A percentile compares a stretch with the other conserved stretches of the same genome.
These are phyloP conservation scores for Teratosphaeria epicoccoides DNA, from an alignment of 2,329 filamentous ascomycete species.

Conservation along the genomic window DNA sequence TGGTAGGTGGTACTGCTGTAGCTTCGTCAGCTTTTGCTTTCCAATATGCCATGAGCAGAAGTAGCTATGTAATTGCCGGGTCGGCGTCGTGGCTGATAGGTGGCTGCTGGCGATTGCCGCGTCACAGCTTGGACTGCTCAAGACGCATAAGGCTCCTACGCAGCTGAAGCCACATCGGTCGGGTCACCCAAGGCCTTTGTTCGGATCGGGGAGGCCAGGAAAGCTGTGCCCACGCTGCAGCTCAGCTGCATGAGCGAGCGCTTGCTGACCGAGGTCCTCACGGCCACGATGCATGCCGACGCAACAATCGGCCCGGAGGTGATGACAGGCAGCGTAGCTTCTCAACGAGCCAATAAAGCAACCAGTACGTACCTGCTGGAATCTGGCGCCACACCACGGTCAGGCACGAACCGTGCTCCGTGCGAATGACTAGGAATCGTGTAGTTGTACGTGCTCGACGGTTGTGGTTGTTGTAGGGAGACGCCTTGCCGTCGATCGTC, in stretches of 20 bases:
- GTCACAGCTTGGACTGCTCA: not conserved
- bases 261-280: not conserved
- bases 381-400: conserved; percentile 42
- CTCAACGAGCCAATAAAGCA: conserved; percentile 17
- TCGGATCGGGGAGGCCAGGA: not conserved
- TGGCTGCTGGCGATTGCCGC: not conserved
- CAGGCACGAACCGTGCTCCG: conserved; percentile 40
- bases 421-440: conserved; percentile 34
- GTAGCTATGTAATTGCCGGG: not conserved
- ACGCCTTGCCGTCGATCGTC: conserved; percentile 43
- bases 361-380: conserved; percentile 41
- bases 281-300: not conserved
- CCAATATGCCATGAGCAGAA: not conserved
- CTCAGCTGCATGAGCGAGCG: not conserved
- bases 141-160: not conserved
- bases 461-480: conserved; percentile 38
- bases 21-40: conserved; percentile 3
- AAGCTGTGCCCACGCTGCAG: not conserved
- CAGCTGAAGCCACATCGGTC: not conserved
- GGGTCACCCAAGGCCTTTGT: not conserved
- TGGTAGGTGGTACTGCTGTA: conserved; percentile 41
- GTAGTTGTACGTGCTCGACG: conserved; percentile 35
- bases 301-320: not conserved
- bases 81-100: not conserved
- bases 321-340: conserved; percentile 4